Base-by-base conservation (phyloP, 441 rosid species). In the Syzygium syzygioides region DNA sequence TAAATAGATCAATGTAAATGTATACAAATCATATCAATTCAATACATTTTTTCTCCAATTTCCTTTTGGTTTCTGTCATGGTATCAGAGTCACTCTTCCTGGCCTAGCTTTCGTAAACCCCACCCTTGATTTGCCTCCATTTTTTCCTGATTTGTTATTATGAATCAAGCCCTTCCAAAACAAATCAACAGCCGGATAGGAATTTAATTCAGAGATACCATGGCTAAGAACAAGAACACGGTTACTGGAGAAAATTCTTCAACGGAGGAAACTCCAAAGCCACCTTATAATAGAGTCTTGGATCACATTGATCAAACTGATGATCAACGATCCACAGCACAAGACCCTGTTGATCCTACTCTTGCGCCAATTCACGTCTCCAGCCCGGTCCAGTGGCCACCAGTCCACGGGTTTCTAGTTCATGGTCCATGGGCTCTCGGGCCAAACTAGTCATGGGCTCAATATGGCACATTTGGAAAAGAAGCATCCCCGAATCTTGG, bases 391-490 rank as follows among this genome's bases (percentile, higher is more conserved):
- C 3, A 4, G 6, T 57, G 14, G n/a, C 28, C 62, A 23, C 14
- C 14, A 9, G 6, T 57, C 62, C 1, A 57, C 6, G 25, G n/a
- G 62, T 57, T 57, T 57, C n/a, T 6, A 3, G 26, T 57, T 57
- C n/a, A 57, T 10, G n/a, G n/a, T 57, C 14, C 60, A 0, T 57
- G 60, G 60, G 14, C 60, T 23, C 5, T 8, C 4, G 28, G 14
- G 60, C 13, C 60, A 57, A 23, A 4, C 10, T 4, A 3, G n/a
- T 1, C 28, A 57, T 57, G 28, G 14, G 5, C n/a, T 57, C 25
- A 26, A 23, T 23, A 57, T 0, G 3, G 6, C 62, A 57, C 14
- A 57, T 57, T 0, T 25, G 2, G n/a, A 57, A n/a, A 25, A 25
- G 6, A 3, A 23, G 48, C 9, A 45, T 9, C 10, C 5, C 11